Conservation (phyloP, 768 basidiomycete genomes). For the Panaeolus papilionaceus region DNA sequence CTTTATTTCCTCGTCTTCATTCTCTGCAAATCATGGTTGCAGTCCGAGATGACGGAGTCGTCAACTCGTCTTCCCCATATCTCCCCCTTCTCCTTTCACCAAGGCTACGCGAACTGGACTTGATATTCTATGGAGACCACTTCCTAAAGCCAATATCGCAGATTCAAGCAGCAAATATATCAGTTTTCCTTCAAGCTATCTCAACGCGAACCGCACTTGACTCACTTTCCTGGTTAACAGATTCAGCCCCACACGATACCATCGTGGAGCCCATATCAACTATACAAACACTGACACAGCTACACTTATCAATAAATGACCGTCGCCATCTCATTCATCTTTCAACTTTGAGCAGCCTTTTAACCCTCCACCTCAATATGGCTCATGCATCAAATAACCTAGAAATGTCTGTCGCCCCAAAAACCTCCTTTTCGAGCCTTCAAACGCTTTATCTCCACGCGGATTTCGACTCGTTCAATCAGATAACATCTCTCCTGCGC, state of each 20-base stretch:
- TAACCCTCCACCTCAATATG: not conserved
- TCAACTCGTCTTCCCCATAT: not conserved
- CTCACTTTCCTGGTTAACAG: conserved; percentile 1
- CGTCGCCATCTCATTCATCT: not conserved
- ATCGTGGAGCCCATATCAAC: not conserved
- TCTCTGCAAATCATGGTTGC: not conserved
- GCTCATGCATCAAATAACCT: not conserved
- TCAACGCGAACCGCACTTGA: not conserved
- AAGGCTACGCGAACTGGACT: not conserved
- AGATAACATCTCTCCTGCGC: not conserved
- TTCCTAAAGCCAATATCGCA: not conserved
- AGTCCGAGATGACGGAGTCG: not conserved
- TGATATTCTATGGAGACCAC: not conserved
- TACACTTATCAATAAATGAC: not conserved
- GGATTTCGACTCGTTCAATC: not conserved
- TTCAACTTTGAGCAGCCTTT: not conserved
- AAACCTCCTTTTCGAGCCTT: not conserved
- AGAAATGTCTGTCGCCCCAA: not conserved
- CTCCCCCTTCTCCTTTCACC: not conserved
- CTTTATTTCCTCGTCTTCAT: not conserved
- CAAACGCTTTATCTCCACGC: not conserved
- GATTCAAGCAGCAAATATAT: not conserved
- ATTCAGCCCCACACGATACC: not conserved
- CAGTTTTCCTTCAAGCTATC: not conserved
- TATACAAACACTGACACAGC: not conserved